Base-by-base conservation (phyloP, 177 flowering plant genomes). In the Tripterygium wilfordii region DNA sequence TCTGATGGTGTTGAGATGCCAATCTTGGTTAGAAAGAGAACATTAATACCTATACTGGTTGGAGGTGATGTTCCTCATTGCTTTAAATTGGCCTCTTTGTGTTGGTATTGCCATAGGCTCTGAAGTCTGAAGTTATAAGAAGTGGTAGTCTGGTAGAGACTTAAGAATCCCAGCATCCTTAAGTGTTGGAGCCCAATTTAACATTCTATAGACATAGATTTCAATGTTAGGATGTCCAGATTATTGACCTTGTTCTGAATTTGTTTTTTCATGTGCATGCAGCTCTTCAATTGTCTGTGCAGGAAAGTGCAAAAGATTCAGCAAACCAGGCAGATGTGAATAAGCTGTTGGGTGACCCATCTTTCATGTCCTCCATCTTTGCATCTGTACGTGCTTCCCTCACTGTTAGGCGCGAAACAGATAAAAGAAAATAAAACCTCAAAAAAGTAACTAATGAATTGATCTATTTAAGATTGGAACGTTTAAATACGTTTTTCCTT, bases 331-430 rank as follows among this genome's bases (percentile, higher is more conserved):
- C 70, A 36, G 92, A 86, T 26, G 63, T 83, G 88, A 80, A 63
- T 54, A 72, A 79, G 23, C 67, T 87, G 63, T 65, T 90, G 67
- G 75, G 79, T 2, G 94, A 90, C 59, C 87, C 84, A 55, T 63
- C 86, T 8, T 84, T 84, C 48, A 63, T 90, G 64, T 80, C 96
- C 30, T 80, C 90, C 18, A 79, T 90, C 45, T 82, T 90, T 61
- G 75, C 90, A 32, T 72, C 83, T 46, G 97, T 87, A 79, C 14
- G 45, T n/a, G 24, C 14, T 21, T 14, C n/a, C 29, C 14, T 4
- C 12, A 3, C 1, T 6, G 7, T 30, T 6, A 12, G 33, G n/a
- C n/a, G 7, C 12, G 7, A 6, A 30, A 30, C 33, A 12, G 33
- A 6, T 30, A n/a, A 30, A 12, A 30, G 33, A 12, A 30, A 7